Evolutionary conservation across 768 basidiomycete species (phyloP), one percentile per base, ranked within the genome.

Genomic region (Tylopilus felleus): DNA sequence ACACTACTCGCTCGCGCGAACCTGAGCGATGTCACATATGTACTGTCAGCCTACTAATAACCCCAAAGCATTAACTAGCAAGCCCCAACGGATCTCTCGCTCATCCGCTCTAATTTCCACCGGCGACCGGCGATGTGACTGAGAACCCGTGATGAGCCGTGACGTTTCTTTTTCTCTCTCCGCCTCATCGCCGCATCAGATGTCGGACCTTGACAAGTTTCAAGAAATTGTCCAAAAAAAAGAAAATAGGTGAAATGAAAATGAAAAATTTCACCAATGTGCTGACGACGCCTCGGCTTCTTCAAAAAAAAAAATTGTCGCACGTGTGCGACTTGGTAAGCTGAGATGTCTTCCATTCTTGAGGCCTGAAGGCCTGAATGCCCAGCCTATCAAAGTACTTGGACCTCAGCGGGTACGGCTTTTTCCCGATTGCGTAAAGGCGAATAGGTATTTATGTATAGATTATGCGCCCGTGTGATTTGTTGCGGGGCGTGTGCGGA

Each of bases 141-240:
- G 22, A 41, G 40, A 47, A 38, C 29, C 38, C 38, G 38, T 39
- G 38, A 39, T 8, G 10, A 19, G n/a, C 35, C 21, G 28, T 43
- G 5, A 58, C 42, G 31, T 45, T 21, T 45, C 25, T 49, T 49
- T 35, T 27, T 25, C 31, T 28, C 22, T 48, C 27, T 59, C 51
- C 57, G 33, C 50, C 17, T 21, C 39, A 59, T 53, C 57, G 23
- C 57, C 57, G 29, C 29, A 43, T 54, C 55, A 42, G 39, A 52
- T 33, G 38, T 21, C 38, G 38, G 38, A 17, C 38, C 38, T 22
- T 40, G 39, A 10, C 39, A 8, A 31, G 57, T 59, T 59, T 59
- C 57, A 50, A 35, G 35, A 36, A 17, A 36, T 33, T 33, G 17
- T 36, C 17, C 16, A 36, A 36, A 14, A 7, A 36, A 17, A 17